These are phyloP conservation scores for Leccinum pachyderme DNA, from an alignment of 1,284 basidiomycete genomes.

Conservation along the genomic window DNA sequence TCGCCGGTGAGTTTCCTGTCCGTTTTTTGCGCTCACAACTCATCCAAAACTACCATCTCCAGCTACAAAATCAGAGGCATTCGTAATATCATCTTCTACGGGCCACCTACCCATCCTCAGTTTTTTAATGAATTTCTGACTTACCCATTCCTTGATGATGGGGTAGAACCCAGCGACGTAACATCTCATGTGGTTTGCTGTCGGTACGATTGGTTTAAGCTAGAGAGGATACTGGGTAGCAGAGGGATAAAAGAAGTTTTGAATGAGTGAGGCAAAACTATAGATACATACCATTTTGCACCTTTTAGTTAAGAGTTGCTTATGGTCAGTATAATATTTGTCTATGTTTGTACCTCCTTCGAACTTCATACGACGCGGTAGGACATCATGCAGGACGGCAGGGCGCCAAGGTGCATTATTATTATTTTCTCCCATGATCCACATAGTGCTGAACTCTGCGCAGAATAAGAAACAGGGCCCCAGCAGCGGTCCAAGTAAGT, in stretches of 20 bases:
- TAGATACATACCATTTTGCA: no score
- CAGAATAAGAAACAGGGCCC: slow-evolving; percentile 92
- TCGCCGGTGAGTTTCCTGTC: slow-evolving; percentile 56
- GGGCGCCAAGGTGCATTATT: slow-evolving; percentile 46
- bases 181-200: slow-evolving; percentile 79
- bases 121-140: slow-evolving; percentile 90
- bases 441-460: slow-evolving; percentile 5
- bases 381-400: slow-evolving; percentile 50
- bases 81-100: slow-evolving; percentile 91
- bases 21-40: slow-evolving; percentile 2
- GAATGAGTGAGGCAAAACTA: slow-evolving; percentile 1
- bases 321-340: slow-evolving; percentile 14
- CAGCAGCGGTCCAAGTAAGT: slow-evolving; percentile 84
- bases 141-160: slow-evolving; percentile 83
- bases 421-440: not conserved
- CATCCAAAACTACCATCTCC: slow-evolving; percentile 1
- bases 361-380: slow-evolving; percentile 1
- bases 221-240: slow-evolving; percentile 70
- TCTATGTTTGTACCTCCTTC: slow-evolving; percentile 14
- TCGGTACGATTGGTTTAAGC: slow-evolving; percentile 82
- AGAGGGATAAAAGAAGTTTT: slow-evolving; percentile 23
- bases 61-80: slow-evolving; percentile 92
- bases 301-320: no score
- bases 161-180: slow-evolving; percentile 77
- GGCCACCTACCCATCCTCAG: slow-evolving; percentile 83